phyloP scores from a whole-genome alignment of 2,329 filamentous ascomycete species.

The Fusarium pseudoanthophilum region DNA sequence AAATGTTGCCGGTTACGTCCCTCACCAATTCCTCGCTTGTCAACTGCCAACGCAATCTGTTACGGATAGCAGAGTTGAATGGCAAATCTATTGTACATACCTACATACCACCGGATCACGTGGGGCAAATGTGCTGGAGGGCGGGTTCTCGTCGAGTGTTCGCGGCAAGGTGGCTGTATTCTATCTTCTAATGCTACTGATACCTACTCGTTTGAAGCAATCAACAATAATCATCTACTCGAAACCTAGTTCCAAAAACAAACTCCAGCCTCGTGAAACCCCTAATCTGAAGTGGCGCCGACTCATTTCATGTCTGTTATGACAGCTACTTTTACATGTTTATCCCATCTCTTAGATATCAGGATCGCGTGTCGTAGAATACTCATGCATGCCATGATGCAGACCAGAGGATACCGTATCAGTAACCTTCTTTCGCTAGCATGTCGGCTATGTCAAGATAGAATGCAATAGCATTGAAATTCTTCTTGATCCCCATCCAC shows the following conservation, averaged over 20 bases:
- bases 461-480: conserved; percentile 75
- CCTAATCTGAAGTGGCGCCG: background rate
- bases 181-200: conserved; percentile 51
- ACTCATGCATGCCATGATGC: background rate
- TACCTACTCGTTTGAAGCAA: conserved; percentile 48
- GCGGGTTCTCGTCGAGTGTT: conserved; percentile 48
- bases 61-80: conserved; percentile 22
- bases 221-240: conserved; percentile 15
- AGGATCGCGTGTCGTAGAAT: background rate
- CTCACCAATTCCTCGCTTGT: conserved; percentile 38
- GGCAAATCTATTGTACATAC: conserved; percentile 44
- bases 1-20: conserved; percentile 38
- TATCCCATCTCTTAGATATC: background rate
- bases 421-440: conserved; percentile 73
- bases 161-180: conserved; percentile 45
- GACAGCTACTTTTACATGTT: background rate
- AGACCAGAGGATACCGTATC: conserved; percentile 14
- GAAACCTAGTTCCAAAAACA: background rate
- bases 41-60: conserved; percentile 8
- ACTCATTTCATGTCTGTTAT: background rate
- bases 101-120: conserved; percentile 34
- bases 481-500: conserved; percentile 63
- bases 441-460: conserved; percentile 75
- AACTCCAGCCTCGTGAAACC: background rate
- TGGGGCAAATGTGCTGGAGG: conserved; percentile 46